Base-by-base conservation (phyloP, 2,329 filamentous ascomycete genomes). In the Colletotrichum paranaense region DNA sequence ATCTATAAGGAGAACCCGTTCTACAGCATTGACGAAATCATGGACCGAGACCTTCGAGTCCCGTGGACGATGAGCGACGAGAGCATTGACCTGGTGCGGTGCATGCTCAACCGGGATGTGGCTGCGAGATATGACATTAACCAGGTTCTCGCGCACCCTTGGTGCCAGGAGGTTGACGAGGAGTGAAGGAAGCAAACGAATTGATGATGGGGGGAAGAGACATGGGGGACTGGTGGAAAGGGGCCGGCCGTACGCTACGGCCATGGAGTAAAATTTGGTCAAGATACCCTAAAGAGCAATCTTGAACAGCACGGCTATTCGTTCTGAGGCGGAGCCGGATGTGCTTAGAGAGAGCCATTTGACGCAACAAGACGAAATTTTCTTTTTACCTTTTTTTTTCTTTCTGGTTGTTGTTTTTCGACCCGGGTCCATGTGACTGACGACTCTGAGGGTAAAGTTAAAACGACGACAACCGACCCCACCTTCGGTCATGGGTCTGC, bases 1-100 rank as follows among this genome's bases (percentile, higher is more conserved):
- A 93, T 98, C 79, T 99, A 99, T 89, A 99, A 98, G 85, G 97
- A 99, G 85, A 99, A 99, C 80, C 96, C 97, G 0, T 99, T 98
- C 83, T 98, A 98, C 88, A 97, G 94, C 83, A 97, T 98, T 79
- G 97, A 99, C 82, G 97, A 99, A 86, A 99, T 99, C 80, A 97
- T 98, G 90, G 97, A 99, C 81, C 95, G 96, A 79, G 96, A 98
- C 78, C 87, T 99, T 72, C 91, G 97, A 60, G 92, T 99, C 32
- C 97, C 97, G 0, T 98, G 94, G 81, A 90, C 93, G 42, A 91
- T 96, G 85, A 95, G 94, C 82, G 95, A 98, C 76, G 93, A 95
- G 76, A 98, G 95, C 82, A 97, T 99, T 76, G 93, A 98, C 78
- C 87, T 99, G 65, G 93, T 99, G 75, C 91, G 95, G 55, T 88